Percentiles rank a stretch among this genome's conserved stretches.
Conservation (phyloP, 1,139 yeast genomes). For the Arxiozyma telluris region DNA sequence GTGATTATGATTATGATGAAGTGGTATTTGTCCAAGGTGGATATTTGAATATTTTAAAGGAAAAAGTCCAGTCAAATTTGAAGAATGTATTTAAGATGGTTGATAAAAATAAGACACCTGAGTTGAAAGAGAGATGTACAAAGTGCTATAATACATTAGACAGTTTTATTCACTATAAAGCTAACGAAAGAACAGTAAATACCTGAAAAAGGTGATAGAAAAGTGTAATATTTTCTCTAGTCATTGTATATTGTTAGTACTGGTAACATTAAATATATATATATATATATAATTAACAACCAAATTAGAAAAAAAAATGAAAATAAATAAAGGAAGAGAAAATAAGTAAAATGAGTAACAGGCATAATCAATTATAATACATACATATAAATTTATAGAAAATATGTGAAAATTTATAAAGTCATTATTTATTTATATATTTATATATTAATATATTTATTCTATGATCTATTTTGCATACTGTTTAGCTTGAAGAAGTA, state of each 20-base stretch:
- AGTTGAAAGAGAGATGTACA: slow-evolving; percentile 55
- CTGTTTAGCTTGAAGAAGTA: slow-evolving; percentile 69
- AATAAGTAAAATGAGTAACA: not conserved
- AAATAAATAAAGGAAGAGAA: not conserved
- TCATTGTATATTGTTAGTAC: not conserved
- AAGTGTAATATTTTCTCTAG: not conserved
- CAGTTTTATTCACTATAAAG: slow-evolving; percentile 71
- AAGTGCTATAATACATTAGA: slow-evolving; percentile 60
- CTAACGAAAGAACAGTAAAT: slow-evolving; percentile 29
- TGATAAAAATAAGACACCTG: slow-evolving; percentile 55
- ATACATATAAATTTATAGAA: not conserved
- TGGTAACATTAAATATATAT: not conserved
- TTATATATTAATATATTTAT: too few relatives aligned
- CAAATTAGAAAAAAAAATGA: not conserved
- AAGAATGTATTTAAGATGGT: slow-evolving; percentile 46
- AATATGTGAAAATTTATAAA: too few relatives aligned
- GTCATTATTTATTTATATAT: too few relatives aligned
- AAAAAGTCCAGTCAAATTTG: slow-evolving; percentile 39
- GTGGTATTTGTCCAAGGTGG: slow-evolving; percentile 55
- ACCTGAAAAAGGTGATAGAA: not conserved
- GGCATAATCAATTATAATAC: not conserved
- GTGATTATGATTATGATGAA: slow-evolving; percentile 52
- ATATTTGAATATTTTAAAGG: slow-evolving; percentile 39
- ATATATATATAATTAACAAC: not conserved
- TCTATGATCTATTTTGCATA: slow-evolving; percentile 41